phyloP scores from a whole-genome alignment of 179 eudicot species.

The Carnegiea gigantea region DNA sequence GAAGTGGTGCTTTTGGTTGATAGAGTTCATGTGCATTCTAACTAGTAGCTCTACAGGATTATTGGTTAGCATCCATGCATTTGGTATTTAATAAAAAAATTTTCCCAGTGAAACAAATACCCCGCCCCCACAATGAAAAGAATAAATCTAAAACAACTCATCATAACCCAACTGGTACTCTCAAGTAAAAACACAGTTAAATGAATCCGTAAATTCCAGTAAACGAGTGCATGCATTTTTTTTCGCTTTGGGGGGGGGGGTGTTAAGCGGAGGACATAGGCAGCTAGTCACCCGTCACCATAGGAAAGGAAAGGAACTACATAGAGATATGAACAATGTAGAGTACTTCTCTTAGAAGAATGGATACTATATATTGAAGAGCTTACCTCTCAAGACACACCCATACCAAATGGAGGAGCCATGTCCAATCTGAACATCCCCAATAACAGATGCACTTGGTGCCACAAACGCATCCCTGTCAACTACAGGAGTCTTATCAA shows the following conservation, averaged over 20 bases:
- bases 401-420: conserved; percentile 85
- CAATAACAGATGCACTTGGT: conserved; percentile 72
- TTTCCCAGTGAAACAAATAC: no score
- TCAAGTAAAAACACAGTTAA: no score
- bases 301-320: neutral
- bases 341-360: neutral
- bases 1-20: neutral
- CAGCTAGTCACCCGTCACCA: neutral
- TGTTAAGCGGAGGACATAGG: neutral
- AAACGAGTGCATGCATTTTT: neutral
- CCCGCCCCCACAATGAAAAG: no score
- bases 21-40: no score
- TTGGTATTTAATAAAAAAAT: no score
- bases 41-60: no score
- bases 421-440: conserved; percentile 67
- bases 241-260: no score
- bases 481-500: conserved; percentile 66
- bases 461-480: conserved; percentile 76
- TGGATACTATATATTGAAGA: neutral
- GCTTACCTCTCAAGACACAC: conserved; percentile 69
- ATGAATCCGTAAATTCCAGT: neutral
- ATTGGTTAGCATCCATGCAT: no score
- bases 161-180: neutral
- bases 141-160: no score
- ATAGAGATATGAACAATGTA: neutral